Conservation (phyloP, 2,329 filamentous ascomycete genomes). For the Penicillium aurantiogriseum region DNA sequence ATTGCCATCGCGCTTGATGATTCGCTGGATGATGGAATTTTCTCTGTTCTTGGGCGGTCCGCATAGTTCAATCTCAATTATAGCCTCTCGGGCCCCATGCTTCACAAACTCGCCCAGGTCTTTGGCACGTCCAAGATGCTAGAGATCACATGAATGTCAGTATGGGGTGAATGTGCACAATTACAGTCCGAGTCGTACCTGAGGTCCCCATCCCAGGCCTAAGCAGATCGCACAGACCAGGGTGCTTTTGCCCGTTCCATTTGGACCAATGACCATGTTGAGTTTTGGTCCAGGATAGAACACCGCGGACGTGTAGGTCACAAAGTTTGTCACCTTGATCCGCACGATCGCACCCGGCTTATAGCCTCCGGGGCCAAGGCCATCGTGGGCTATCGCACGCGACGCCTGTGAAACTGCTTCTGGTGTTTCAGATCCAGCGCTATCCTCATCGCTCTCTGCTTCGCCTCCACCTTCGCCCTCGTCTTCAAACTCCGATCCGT, state of each 20-base stretch:
- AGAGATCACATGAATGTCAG: constrained; percentile 1
- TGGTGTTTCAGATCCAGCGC: not conserved
- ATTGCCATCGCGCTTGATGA: constrained; percentile 79
- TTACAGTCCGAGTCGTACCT: constrained; percentile 37
- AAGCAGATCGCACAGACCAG: constrained; percentile 95
- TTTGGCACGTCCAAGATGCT: constrained; percentile 80
- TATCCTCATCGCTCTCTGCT: constrained; percentile 6
- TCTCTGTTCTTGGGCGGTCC: constrained; percentile 52
- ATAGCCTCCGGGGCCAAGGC: constrained; percentile 25
- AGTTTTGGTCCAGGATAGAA: constrained; percentile 88
- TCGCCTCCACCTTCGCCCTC: constrained; percentile 1
- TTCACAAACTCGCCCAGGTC: constrained; percentile 90
- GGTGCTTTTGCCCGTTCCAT: constrained; percentile 96
- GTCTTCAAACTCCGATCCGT: constrained; percentile 11
- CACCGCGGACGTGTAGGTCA: constrained; percentile 90
- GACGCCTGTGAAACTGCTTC: not conserved
- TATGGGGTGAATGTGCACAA: not conserved
- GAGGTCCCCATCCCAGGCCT: constrained; percentile 79
- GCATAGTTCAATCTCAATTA: constrained; percentile 87
- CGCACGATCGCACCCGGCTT: constrained; percentile 80
- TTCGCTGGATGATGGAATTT: constrained; percentile 73
- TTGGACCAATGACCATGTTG: constrained; percentile 99
- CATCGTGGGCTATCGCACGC: constrained; percentile 9
- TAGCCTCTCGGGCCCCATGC: constrained; percentile 73
- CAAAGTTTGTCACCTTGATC: constrained; percentile 82